Conservation (phyloP, 768 basidiomycete species). For the Mycena albidolilacea region DNA sequence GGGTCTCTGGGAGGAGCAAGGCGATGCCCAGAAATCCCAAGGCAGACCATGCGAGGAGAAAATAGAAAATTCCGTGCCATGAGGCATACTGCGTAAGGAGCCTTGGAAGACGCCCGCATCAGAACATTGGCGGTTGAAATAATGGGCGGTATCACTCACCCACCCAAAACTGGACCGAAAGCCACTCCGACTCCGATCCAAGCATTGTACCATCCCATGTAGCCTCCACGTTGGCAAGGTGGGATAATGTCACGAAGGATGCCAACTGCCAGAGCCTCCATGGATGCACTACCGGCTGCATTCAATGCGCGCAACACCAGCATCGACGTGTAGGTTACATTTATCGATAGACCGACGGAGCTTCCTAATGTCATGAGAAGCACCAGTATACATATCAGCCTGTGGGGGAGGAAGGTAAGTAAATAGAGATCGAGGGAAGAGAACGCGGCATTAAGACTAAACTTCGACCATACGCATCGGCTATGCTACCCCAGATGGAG, state of each 20-base stretch:
- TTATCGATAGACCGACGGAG: slow-evolving; percentile 5
- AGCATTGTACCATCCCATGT: slow-evolving; percentile 10
- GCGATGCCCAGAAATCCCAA: not conserved
- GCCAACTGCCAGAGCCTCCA: slow-evolving; percentile 3
- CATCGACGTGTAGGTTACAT: slow-evolving; percentile 11
- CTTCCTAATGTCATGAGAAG: slow-evolving; percentile 12
- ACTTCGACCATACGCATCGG: slow-evolving; percentile 7
- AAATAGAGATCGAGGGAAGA: not conserved
- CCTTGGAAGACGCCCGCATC: not conserved
- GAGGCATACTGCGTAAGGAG: slow-evolving; percentile 8
- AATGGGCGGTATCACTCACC: slow-evolving; percentile 1
- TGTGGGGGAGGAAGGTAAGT: slow-evolving; percentile 3
- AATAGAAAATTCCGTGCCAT: slow-evolving; percentile 9
- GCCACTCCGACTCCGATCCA: not conserved
- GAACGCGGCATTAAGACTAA: not conserved
- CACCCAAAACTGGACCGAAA: slow-evolving; percentile 8
- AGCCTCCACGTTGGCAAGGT: slow-evolving; percentile 9
- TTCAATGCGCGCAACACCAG: slow-evolving; percentile 4
- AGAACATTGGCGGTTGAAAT: slow-evolving; percentile 1
- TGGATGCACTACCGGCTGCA: slow-evolving; percentile 7
- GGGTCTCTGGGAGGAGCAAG: slow-evolving; percentile 8
- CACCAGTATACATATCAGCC: not conserved
- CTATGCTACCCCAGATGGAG: slow-evolving; percentile 7
- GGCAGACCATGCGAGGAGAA: slow-evolving; percentile 5
- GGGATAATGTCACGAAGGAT: slow-evolving; percentile 10